Evolutionary conservation across 1,139 yeast genomes (phyloP), one percentile per base, ranked within the genome.

Genomic region (Meyerozyma guilliermondii): DNA sequence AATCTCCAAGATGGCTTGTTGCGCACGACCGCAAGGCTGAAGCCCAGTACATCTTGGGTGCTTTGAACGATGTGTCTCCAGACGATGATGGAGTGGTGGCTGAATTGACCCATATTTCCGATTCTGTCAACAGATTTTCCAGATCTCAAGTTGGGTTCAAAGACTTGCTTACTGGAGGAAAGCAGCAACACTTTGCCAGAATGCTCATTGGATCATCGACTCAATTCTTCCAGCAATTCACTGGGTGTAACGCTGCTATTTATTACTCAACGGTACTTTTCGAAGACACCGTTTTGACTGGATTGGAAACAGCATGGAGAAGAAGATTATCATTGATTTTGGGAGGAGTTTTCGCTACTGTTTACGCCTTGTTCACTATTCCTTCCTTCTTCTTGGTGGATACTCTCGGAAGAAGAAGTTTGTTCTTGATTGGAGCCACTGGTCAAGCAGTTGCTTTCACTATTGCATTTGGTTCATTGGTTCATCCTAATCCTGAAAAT

Each of bases 1-100:
- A 83, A 56, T 81, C 87, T 11, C 89, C 92, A 47, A 77, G 91
- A 68, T 84, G 86, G 86, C 71, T 83, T 50, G 65, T 82, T 50
- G 68, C 81, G 20, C 68, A 73, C 44, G 77, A 74, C 41, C 69
- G 77, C 50, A 62, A 65, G 45, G 71, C 72, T 38, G 81, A 80
- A 49, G 83, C 83, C 16, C 58, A 56, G 48, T 54, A 58, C 40
- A 59, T 74, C 14, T 65, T 76, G 50, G 67, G 64, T 43, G 67
- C 71, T 18, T 60, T 76, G 46, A 66, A 71, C 40, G 66, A 59
- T 40, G 53, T 65, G 37, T 50, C 50, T 17, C 56, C 58, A 26
- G 69, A 73, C 43, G 79, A 76, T 49, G 80, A 75, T 47, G 64
- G 63, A 45, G 62, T 80, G 34, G 51, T 73, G 41, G 71, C 75